Conservation (phyloP, 306 rosid genomes). For the Datisca glomerata region DNA sequence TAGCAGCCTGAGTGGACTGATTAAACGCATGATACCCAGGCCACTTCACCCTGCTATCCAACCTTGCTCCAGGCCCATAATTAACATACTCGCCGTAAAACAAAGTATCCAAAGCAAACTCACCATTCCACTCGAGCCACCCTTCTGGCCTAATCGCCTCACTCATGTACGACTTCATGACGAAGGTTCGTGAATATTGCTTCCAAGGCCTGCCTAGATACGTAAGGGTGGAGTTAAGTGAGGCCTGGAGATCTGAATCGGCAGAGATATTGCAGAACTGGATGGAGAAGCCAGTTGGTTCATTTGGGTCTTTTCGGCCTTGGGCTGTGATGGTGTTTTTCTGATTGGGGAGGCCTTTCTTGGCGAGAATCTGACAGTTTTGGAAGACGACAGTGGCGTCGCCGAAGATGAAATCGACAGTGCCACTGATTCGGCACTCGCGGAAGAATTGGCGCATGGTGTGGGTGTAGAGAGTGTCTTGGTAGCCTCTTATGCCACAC, state of each 20-base stretch:
- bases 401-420: slow-evolving; percentile 79
- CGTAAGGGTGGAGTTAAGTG: slow-evolving; percentile 17
- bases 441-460: slow-evolving; percentile 86
- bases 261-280: slow-evolving; percentile 70
- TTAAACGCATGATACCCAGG: slow-evolving; percentile 49
- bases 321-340: slow-evolving; percentile 90
- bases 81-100: slow-evolving; percentile 67
- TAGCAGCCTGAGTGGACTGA: slow-evolving; percentile 23
- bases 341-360: slow-evolving; percentile 45
- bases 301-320: slow-evolving; percentile 56
- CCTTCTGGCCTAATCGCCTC: slow-evolving; percentile 43
- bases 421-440: slow-evolving; percentile 67
- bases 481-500: slow-evolving; percentile 50
- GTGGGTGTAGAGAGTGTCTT: slow-evolving; percentile 81
- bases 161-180: slow-evolving; percentile 48
- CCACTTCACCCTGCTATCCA: slow-evolving; percentile 43
- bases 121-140: slow-evolving; percentile 76
- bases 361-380: slow-evolving; percentile 40
- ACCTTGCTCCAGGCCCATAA: slow-evolving; percentile 44
- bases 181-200: slow-evolving; percentile 51
- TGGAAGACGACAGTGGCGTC: slow-evolving; percentile 67
- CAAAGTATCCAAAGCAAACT: slow-evolving; percentile 37
- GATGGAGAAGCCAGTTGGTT: slow-evolving; percentile 73
- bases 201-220: slow-evolving; percentile 91
- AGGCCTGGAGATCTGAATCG: slow-evolving; percentile 36